These are phyloP conservation scores for Globisporangium viniferum DNA, from an alignment of 352 stramenopile species.

Conservation along the genomic window DNA sequence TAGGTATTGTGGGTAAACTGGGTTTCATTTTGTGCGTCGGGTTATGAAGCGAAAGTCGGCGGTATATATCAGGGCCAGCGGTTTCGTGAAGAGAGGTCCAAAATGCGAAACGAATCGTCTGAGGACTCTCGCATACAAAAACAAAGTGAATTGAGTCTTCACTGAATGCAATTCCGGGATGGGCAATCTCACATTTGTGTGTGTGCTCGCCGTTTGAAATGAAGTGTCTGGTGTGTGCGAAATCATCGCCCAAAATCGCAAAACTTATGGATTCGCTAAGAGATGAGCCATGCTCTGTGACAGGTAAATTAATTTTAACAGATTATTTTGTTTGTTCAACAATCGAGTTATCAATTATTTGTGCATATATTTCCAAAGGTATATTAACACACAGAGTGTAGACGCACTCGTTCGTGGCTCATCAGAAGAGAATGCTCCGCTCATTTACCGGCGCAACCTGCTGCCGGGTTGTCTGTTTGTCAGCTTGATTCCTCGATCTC, in stretches of 20 bases:
- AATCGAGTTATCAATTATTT: too few relatives aligned
- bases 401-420: too few relatives aligned
- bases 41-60: background rate
- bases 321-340: too few relatives aligned
- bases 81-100: background rate
- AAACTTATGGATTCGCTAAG: background rate
- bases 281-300: background rate
- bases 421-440: too few relatives aligned
- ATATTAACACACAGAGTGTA: too few relatives aligned
- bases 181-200: background rate
- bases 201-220: background rate
- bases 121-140: background rate
- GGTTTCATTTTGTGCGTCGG: background rate
- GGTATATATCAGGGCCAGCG: conserved; percentile 9
- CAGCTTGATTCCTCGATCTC: background rate
- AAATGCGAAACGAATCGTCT: background rate
- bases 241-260: background rate
- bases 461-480: background rate
- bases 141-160: background rate
- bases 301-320: background rate
- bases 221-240: background rate
- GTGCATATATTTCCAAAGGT: too few relatives aligned
- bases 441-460: background rate
- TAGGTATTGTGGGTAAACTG: background rate
- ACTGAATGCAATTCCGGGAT: conserved; percentile 6